Conservation (phyloP, 73 alveolate genomes). For the Effrenium voratum region DNA sequence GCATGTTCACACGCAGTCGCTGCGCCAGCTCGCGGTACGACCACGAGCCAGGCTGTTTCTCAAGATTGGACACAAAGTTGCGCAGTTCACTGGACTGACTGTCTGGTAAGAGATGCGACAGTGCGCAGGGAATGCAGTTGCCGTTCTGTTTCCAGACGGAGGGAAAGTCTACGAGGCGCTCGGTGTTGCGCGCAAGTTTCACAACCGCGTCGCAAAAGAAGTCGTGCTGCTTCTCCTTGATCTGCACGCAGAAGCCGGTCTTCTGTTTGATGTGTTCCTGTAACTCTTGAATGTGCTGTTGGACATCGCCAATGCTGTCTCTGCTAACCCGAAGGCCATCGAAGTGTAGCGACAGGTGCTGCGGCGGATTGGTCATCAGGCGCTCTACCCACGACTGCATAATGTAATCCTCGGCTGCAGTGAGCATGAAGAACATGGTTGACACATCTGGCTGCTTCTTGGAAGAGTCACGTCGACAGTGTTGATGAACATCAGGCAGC, state of each 20-base stretch:
- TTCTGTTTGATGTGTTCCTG: not conserved
- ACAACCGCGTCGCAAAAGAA: not conserved
- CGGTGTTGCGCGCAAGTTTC: not conserved
- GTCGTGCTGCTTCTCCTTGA: not conserved
- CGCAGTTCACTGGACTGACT: no score
- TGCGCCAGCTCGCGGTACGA: no score
- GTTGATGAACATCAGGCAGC: not conserved
- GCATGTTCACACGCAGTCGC: no score
- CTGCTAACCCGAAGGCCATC: constrained; percentile 37
- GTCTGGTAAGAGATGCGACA: no score
- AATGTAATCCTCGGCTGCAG: not conserved
- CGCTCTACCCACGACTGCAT: not conserved
- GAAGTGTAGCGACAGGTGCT: constrained; percentile 30
- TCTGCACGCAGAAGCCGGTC: constrained; percentile 23
- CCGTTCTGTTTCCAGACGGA: no score
- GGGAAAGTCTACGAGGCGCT: no score
- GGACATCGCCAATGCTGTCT: not conserved
- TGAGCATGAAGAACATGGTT: not conserved
- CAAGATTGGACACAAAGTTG: no score
- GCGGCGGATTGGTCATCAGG: not conserved
- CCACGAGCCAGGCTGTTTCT: no score
- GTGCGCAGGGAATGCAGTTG: no score
- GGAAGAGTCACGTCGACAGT: no score
- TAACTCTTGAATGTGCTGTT: not conserved
- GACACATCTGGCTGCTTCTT: not conserved